Percentiles rank a stretch among this genome's conserved stretches.
These are phyloP conservation scores for Sporothrix curviconia DNA, from an alignment of 2,329 filamentous ascomycete species.

Conservation along the genomic window DNA sequence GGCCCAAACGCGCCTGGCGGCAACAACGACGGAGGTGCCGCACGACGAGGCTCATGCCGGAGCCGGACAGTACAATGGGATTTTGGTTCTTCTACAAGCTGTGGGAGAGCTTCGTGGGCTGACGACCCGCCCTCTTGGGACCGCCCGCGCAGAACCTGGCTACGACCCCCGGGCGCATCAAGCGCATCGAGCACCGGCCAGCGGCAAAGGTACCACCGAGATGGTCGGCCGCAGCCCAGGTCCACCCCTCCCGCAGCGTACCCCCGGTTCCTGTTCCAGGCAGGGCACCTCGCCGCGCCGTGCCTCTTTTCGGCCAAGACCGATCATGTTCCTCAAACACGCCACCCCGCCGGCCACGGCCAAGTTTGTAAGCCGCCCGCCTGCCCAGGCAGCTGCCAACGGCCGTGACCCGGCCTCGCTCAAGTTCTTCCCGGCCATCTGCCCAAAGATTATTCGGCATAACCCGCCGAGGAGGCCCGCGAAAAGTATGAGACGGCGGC, in stretches of 20 bases:
- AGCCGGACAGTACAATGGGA: constrained; percentile 21
- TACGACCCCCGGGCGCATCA: constrained; percentile 9
- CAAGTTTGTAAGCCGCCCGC: constrained; percentile 10
- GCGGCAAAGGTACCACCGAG: constrained; percentile 14
- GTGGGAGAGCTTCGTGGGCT: constrained; percentile 13
- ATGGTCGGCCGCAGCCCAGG: constrained; percentile 2
- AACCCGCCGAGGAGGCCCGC: constrained; percentile 21
- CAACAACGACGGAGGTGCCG: constrained; percentile 11
- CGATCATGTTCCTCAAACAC: constrained; percentile 15
- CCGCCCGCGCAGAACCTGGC: background rate
- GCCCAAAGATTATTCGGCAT: constrained; percentile 19
- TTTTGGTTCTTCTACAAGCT: constrained; percentile 20
- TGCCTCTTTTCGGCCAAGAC: constrained; percentile 21
- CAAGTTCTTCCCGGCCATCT: constrained; percentile 21
- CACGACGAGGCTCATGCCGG: constrained; percentile 20
- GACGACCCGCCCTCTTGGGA: constrained; percentile 8
- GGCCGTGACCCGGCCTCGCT: constrained; percentile 19
- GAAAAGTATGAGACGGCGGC: constrained; percentile 19
- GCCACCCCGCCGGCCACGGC: background rate
- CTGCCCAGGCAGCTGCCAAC: constrained; percentile 8
- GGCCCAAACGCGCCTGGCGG: constrained; percentile 19
- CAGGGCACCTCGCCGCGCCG: constrained; percentile 19
- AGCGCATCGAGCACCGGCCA: constrained; percentile 10
- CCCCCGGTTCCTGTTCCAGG: constrained; percentile 21
- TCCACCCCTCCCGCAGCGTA: constrained; percentile 14